A percentile compares a stretch with the other conserved stretches of the same genome.
These are phyloP conservation scores for Fonsecaea monophora DNA, from an alignment of 2,329 filamentous ascomycete genomes.

Conservation along the genomic window DNA sequence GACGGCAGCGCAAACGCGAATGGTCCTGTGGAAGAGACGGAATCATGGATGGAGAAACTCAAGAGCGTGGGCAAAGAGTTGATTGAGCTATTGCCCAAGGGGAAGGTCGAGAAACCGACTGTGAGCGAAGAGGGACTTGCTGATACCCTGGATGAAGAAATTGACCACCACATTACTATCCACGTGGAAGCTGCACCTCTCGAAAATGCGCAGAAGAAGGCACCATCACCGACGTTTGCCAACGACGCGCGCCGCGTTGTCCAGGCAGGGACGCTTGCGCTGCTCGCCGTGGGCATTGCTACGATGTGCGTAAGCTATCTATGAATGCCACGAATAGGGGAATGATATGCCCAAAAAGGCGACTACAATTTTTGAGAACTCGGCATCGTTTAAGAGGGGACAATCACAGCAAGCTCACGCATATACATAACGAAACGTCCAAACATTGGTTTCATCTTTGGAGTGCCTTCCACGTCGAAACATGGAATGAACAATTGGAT, in stretches of 20 bases:
- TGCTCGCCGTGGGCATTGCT: conserved; percentile 19
- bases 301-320: conserved; percentile 17
- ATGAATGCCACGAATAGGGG: conserved; percentile 2
- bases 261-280: conserved; percentile 20
- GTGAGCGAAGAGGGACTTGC: neutral
- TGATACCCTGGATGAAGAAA: neutral
- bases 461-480: neutral
- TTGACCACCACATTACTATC: neutral
- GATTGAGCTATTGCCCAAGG: neutral
- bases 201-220: neutral
- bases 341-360: neutral
- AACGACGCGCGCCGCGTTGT: conserved; percentile 14
- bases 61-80: neutral
- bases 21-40: neutral
- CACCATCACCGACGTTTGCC: neutral
- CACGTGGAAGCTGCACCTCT: neutral
- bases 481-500: neutral
- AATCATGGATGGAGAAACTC: conserved; percentile 11
- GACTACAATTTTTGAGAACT: neutral
- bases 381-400: neutral
- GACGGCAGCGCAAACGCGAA: neutral
- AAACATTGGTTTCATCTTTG: neutral
- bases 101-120: neutral
- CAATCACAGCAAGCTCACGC: neutral
- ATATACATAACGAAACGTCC: neutral